phyloP scores from a whole-genome alignment of 2,329 filamentous ascomycete genomes.

The Raffaelea deltoideospora region DNA sequence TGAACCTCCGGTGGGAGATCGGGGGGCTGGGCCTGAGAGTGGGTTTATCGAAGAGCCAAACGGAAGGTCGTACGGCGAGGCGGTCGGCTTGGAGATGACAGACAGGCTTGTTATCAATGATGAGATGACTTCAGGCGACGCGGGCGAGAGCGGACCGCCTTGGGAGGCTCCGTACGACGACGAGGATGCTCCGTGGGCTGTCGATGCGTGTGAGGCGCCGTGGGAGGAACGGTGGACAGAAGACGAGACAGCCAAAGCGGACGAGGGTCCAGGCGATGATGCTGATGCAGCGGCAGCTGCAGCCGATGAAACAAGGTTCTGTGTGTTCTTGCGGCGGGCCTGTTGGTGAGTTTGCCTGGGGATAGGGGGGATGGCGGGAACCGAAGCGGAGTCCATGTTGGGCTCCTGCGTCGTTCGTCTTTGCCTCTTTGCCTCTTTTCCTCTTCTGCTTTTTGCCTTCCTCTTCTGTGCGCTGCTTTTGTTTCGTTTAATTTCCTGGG shows the following conservation, averaged over 20 bases:
- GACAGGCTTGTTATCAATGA: slow-evolving; percentile 55
- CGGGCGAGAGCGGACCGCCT: slow-evolving; percentile 5
- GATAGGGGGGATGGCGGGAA: slow-evolving; percentile 13
- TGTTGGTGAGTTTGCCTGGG: slow-evolving; percentile 16
- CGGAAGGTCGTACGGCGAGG: slow-evolving; percentile 51
- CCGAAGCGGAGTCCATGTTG: slow-evolving; percentile 8
- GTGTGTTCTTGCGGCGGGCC: slow-evolving; percentile 16
- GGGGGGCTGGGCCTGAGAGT: slow-evolving; percentile 11
- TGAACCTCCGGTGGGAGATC: slow-evolving; percentile 27
- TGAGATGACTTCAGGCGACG: slow-evolving; percentile 50
- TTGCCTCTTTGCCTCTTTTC: neutral
- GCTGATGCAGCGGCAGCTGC: too few species aligned
- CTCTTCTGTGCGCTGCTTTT: neutral
- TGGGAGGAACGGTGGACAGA: slow-evolving; percentile 11
- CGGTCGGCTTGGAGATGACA: slow-evolving; percentile 52
- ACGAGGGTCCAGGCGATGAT: too few species aligned
- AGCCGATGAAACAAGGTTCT: slow-evolving; percentile 1
- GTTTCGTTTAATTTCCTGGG: neutral
- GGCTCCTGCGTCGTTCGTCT: neutral
- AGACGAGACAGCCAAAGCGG: slow-evolving; percentile 13
- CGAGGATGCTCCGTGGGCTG: slow-evolving; percentile 5
- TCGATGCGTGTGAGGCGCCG: neutral
- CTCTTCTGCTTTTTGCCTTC: neutral
- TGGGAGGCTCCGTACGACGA: too few species aligned
- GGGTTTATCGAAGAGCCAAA: slow-evolving; percentile 23